A percentile compares a stretch with the other conserved stretches of the same genome.
phyloP scores from a whole-genome alignment of 768 basidiomycete genomes.

The Boletus sp. region DNA sequence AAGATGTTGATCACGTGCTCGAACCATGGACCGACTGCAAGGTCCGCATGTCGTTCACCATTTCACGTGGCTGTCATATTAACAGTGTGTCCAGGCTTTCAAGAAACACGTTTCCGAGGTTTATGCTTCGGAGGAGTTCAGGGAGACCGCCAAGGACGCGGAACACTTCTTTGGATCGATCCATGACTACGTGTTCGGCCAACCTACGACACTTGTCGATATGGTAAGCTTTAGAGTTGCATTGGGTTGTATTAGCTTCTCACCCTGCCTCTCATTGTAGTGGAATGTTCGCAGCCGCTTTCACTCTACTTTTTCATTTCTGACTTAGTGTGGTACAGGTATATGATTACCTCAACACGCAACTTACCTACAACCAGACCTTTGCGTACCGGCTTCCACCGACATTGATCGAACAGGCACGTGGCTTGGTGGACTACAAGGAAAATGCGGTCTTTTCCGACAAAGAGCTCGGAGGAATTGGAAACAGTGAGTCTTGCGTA shows the following conservation, averaged over 20 bases:
- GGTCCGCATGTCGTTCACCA: conserved; percentile 30
- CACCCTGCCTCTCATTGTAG: conserved; percentile 36
- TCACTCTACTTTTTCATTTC: conserved; percentile 1
- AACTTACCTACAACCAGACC: conserved; percentile 78
- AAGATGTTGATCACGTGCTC: conserved; percentile 65
- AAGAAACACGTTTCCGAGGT: conserved; percentile 63
- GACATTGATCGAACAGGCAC: conserved; percentile 69
- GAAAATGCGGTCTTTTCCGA: conserved; percentile 74
- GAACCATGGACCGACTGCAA: conserved; percentile 75
- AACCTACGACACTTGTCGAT: conserved; percentile 60
- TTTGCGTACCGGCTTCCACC: conserved; percentile 77
- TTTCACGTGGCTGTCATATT: conserved; percentile 39
- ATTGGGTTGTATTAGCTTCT: conserved; percentile 1
- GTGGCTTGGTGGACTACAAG: conserved; percentile 71
- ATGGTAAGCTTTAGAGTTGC: conserved; percentile 45
- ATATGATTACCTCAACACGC: conserved; percentile 76
- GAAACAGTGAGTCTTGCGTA: conserved; percentile 57
- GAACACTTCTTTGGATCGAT: conserved; percentile 60
- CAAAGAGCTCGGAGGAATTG: conserved; percentile 58
- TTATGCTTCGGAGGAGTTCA: conserved; percentile 64
- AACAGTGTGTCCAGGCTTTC: conserved; percentile 46
- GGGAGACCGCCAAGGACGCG: conserved; percentile 52
- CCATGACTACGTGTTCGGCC: conserved; percentile 69
- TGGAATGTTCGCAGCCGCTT: conserved; percentile 61
- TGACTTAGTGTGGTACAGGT: conserved; percentile 42